phyloP scores from a whole-genome alignment of 768 basidiomycete species.

The Kwoniella dendrophila region DNA sequence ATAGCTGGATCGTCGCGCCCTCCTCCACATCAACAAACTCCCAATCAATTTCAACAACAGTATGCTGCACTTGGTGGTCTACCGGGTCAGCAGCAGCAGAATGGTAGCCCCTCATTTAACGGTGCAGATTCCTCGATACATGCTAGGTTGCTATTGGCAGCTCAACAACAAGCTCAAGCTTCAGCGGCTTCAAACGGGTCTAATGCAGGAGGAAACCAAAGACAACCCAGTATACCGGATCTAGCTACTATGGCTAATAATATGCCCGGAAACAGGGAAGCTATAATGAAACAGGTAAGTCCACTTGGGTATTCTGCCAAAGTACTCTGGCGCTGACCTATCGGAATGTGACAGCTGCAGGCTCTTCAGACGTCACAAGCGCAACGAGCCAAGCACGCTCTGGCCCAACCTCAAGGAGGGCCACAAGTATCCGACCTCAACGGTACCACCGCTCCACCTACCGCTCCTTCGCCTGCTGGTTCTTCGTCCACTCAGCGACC shows the following conservation, averaged over 20 bases:
- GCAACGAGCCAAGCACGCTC: constrained; percentile 22
- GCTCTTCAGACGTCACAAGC: constrained; percentile 33
- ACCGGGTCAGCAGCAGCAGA: constrained; percentile 19
- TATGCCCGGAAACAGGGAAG: constrained; percentile 35
- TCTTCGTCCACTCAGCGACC: constrained; percentile 4
- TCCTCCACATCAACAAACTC: constrained; percentile 16
- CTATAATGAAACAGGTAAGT: constrained; percentile 45
- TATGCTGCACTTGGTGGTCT: constrained; percentile 15
- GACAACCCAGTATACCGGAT: constrained; percentile 14
- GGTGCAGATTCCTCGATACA: constrained; percentile 9
- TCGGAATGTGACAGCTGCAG: constrained; percentile 25
- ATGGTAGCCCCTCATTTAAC: constrained; percentile 4
- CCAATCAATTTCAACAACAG: constrained; percentile 21
- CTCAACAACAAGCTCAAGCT: constrained; percentile 28
- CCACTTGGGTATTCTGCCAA: neutral
- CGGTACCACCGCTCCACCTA: constrained; percentile 5
- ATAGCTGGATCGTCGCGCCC: constrained; percentile 26
- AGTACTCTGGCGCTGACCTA: neutral
- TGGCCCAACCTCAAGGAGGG: constrained; percentile 8
- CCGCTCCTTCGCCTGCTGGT: constrained; percentile 15
- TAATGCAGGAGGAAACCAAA: constrained; percentile 1
- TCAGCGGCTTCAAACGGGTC: constrained; percentile 15
- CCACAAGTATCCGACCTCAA: neutral
- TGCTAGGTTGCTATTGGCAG: constrained; percentile 15
- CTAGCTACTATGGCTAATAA: constrained; percentile 29